These are phyloP conservation scores for Paecilomyces sp. DNA, from an alignment of 2,329 filamentous ascomycete species.

Conservation along the genomic window DNA sequence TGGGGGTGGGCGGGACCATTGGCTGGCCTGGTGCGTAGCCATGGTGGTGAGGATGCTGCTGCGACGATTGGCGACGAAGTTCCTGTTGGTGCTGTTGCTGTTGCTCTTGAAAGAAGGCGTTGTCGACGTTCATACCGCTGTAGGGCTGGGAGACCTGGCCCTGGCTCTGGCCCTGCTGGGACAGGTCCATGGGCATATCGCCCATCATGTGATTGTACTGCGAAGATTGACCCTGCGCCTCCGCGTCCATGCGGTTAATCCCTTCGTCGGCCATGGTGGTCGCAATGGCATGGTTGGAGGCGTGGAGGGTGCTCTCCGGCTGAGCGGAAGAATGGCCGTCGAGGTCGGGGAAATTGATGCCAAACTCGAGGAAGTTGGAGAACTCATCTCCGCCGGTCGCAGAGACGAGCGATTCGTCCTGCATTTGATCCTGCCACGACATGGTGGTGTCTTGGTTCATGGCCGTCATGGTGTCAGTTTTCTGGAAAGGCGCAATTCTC, in stretches of 20 bases:
- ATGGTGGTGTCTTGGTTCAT: conserved; percentile 35
- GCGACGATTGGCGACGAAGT: conserved; percentile 1
- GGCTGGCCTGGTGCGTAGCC: conserved; percentile 24
- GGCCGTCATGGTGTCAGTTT: conserved; percentile 2
- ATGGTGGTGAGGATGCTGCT: conserved; percentile 9
- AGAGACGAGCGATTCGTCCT: conserved; percentile 32
- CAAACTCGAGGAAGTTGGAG: conserved; percentile 43
- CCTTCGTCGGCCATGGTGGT: conserved; percentile 22
- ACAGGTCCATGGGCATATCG: conserved; percentile 27
- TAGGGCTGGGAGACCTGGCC: conserved; percentile 19
- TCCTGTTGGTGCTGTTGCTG: conserved; percentile 18
- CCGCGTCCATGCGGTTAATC: conserved; percentile 20
- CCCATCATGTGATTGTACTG: conserved; percentile 26
- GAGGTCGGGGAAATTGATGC: conserved; percentile 38
- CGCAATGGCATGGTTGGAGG: conserved; percentile 24
- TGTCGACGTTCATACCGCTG: background rate
- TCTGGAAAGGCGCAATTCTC: background rate
- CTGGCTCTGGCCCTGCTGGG: conserved; percentile 13
- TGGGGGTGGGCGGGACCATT: conserved; percentile 42
- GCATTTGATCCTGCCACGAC: conserved; percentile 33
- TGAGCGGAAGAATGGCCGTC: conserved; percentile 31
- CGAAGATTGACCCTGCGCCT: conserved; percentile 15
- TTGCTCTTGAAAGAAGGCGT: conserved; percentile 26
- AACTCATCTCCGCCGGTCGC: conserved; percentile 40
- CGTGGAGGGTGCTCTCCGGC: conserved; percentile 23